Base-by-base conservation (phyloP, 495 filamentous ascomycete species). In the Podospora pseudocomata region DNA sequence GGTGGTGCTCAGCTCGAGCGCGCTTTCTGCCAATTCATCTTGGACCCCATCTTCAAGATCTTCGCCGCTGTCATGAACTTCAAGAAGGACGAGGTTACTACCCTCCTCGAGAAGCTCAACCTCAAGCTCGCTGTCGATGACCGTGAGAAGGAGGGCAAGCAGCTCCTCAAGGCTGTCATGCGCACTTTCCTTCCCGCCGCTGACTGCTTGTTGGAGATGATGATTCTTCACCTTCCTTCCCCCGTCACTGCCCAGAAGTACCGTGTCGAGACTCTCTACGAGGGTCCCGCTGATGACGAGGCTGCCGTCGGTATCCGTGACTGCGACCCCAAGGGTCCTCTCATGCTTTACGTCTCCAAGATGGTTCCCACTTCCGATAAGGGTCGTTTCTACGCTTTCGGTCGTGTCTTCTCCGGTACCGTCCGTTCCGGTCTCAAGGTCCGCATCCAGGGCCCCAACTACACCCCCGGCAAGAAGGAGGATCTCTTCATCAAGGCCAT, bases 271-370 rank as follows among this genome's bases (percentile, higher is more conserved):
- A 97, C 94, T 78, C 88, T 99, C 67, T 99, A 99, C 86, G 95
- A 99, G 86, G 95, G 95, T 85, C 95, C 95, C 68, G 74, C 82
- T 30, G 95, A 99, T 80, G 95, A 99, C 75, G 89, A 93, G 83
- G 89, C 88, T 73, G 92, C 89, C 86, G 91, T 96, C 77, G 92
- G 88, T 86, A 97, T 99, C 86, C 92, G 94, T 63, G 94, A 97
- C 86, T 98, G 95, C 85, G 91, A 98, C 81, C 86, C 94, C 82
- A 97, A 95, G 86, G 95, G 88, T 77, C 92, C 94, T 75, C 95
- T 99, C 80, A 99, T 99, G 95, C 87, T 98, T 71, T 99, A 99
- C 89, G 94, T 99, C 82, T 99, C 95, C 78, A 99, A 99, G 91
- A 99, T 99, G 95, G 96, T 99, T 73, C 95, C 95, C 76, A 98